phyloP scores from a whole-genome alignment of 352 stramenopile species.

The Globisporangium spiculum region DNA sequence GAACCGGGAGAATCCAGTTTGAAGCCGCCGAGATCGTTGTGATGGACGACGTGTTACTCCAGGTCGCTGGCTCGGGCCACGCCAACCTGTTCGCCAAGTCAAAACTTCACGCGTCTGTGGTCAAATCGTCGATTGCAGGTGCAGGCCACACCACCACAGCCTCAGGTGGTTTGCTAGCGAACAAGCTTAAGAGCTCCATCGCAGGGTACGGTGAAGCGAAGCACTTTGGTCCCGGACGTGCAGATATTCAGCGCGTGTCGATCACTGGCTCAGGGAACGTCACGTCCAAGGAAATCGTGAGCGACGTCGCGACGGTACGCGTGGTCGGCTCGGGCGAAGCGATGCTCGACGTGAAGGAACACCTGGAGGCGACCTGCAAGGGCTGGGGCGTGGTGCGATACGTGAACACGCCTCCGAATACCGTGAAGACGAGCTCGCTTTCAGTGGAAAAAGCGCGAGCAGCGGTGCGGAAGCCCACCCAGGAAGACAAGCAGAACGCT shows the following conservation, averaged over 20 bases:
- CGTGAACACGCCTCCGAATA: conserved; percentile 9
- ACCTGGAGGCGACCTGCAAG: neutral
- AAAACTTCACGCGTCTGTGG: neutral
- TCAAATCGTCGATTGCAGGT: conserved; percentile 14
- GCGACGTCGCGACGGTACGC: conserved; percentile 8
- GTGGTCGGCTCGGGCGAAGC: conserved; percentile 10
- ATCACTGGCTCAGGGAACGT: conserved; percentile 13
- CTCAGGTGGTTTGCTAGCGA: neutral
- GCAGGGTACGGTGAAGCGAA: conserved; percentile 7
- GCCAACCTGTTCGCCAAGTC: neutral
- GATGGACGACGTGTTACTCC: conserved; percentile 6
- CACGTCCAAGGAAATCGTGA: neutral
- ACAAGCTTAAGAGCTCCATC: conserved; percentile 18
- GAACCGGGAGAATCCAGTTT: conserved; percentile 11
- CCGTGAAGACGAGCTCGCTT: neutral
- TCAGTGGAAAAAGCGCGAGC: conserved; percentile 9
- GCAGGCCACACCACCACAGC: neutral
- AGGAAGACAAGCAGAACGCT: neutral
- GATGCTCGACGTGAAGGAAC: conserved; percentile 5
- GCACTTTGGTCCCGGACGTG: neutral
- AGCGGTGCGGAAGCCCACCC: neutral
- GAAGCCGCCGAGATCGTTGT: neutral
- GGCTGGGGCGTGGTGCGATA: conserved; percentile 12
- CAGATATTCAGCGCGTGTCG: conserved; percentile 5
- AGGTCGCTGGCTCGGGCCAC: conserved; percentile 9